phyloP scores from a whole-genome alignment of 768 basidiomycete genomes.

The Mycena vulgaris region DNA sequence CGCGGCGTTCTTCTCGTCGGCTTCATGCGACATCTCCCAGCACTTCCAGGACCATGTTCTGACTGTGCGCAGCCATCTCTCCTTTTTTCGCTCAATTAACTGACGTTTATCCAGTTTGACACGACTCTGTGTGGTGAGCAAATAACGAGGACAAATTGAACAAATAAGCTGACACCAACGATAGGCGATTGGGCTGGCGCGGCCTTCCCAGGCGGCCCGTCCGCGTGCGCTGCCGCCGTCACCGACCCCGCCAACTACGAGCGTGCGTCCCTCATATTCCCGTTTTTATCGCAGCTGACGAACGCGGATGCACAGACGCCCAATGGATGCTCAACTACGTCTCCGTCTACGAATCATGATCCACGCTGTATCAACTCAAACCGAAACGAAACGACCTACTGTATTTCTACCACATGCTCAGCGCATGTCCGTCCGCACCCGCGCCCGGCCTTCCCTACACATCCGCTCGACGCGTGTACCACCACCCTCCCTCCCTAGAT shows the following conservation, averaged over 20 bases:
- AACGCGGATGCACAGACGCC: conserved; percentile 56
- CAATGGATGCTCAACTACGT: conserved; percentile 73
- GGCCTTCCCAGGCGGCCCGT: conserved; percentile 59
- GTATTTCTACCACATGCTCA: conserved; percentile 22
- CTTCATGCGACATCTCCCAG: conserved; percentile 61
- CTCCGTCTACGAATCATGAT: conserved; percentile 57
- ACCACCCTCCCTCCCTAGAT: conserved; percentile 25
- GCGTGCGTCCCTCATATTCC: conserved; percentile 42
- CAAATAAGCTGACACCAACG: too few relatives aligned
- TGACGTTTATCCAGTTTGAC: conserved; percentile 16
- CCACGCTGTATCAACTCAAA: conserved; percentile 6
- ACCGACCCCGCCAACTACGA: conserved; percentile 70
- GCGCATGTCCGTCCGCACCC: conserved; percentile 19
- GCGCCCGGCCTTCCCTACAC: too few relatives aligned
- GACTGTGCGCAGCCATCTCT: conserved; percentile 43
- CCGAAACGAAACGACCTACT: conserved; percentile 37
- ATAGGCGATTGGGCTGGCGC: conserved; percentile 48
- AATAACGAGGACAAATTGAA: too few relatives aligned
- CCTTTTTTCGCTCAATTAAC: neutral
- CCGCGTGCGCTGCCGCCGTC: conserved; percentile 64
- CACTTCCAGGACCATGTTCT: conserved; percentile 71
- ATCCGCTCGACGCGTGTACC: conserved; percentile 23
- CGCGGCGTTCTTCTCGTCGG: conserved; percentile 65
- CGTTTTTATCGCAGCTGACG: conserved; percentile 41
- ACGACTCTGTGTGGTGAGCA: conserved; percentile 15